phyloP scores from a whole-genome alignment of 2,329 filamentous ascomycete species.

The Xylaria sp. region DNA sequence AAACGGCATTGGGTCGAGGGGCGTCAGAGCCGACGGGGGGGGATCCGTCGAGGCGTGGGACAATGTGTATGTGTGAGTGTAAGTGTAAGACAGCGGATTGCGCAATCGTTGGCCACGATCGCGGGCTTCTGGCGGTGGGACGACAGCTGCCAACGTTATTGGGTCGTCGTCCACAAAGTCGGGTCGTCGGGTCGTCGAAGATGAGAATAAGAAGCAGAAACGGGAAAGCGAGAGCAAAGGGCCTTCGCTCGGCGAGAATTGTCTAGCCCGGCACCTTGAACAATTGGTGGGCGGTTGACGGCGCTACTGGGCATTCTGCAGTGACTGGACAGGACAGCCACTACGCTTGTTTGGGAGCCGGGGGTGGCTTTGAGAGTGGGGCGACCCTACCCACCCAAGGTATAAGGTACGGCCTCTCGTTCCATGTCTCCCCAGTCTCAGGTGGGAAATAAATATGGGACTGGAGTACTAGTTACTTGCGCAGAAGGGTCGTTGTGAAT shows the following conservation, averaged over 20 bases:
- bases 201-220: slow-evolving; percentile 3
- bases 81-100: slow-evolving; percentile 16
- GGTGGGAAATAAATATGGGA: neutral
- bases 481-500: neutral
- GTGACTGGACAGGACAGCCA: neutral
- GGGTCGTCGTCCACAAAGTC: slow-evolving; percentile 16
- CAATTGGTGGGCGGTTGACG: slow-evolving; percentile 7
- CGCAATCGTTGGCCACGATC: slow-evolving; percentile 34
- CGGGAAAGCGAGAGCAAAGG: slow-evolving; percentile 2
- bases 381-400: neutral
- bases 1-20: slow-evolving; percentile 37
- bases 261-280: neutral
- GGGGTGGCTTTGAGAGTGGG: slow-evolving; percentile 16
- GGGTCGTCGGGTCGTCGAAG: slow-evolving; percentile 10
- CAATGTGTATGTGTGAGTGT: slow-evolving; percentile 5
- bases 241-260: slow-evolving; percentile 5
- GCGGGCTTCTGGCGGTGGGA: slow-evolving; percentile 11
- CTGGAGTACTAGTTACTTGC: slow-evolving; percentile 8
- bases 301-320: slow-evolving; percentile 17
- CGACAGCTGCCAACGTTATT: slow-evolving; percentile 9
- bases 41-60: neutral
- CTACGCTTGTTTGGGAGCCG: neutral
- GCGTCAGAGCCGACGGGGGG: neutral
- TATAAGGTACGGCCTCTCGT: neutral
- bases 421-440: too few relatives aligned